Conservation (phyloP, 2,329 filamentous ascomycete genomes). For the Botrytis byssoidea region DNA sequence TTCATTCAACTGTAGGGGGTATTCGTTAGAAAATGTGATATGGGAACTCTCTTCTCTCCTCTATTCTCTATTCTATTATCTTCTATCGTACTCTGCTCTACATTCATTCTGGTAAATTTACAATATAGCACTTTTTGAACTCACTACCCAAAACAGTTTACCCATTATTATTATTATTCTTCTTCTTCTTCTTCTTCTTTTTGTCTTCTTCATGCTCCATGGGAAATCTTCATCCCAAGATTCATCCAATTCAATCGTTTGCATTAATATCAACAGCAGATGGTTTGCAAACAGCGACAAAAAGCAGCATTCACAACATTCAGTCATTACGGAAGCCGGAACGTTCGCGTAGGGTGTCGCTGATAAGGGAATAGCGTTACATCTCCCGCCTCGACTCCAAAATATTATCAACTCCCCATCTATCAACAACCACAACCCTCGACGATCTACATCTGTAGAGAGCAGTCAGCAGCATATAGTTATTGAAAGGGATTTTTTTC, state of each 20-base stretch:
- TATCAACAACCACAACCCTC: conserved; percentile 12
- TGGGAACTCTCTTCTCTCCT: not conserved
- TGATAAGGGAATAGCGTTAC: conserved; percentile 23
- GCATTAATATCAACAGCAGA: not conserved
- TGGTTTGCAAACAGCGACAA: not conserved
- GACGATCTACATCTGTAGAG: conserved; percentile 12
- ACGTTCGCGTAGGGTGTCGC: conserved; percentile 8
- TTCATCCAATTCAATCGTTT: not conserved
- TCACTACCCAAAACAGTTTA: not conserved
- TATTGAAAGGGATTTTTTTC: not conserved
- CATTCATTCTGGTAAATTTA: not conserved
- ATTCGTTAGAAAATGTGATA: not conserved
- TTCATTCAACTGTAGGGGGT: not conserved
- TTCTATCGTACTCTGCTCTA: not conserved
- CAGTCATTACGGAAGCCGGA: not conserved
- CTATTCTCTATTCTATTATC: not conserved
- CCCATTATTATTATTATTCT: too few relatives aligned
- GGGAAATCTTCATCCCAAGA: not conserved
- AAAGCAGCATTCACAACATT: not conserved
- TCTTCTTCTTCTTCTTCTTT: too few relatives aligned
- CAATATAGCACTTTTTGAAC: not conserved
- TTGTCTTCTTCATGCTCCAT: not conserved
- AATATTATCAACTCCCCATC: conserved; percentile 14
- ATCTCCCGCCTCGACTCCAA: conserved; percentile 20
- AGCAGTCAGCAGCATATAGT: conserved; percentile 7